phyloP scores from a whole-genome alignment of 768 basidiomycete genomes.

The Auricularia cornea region DNA sequence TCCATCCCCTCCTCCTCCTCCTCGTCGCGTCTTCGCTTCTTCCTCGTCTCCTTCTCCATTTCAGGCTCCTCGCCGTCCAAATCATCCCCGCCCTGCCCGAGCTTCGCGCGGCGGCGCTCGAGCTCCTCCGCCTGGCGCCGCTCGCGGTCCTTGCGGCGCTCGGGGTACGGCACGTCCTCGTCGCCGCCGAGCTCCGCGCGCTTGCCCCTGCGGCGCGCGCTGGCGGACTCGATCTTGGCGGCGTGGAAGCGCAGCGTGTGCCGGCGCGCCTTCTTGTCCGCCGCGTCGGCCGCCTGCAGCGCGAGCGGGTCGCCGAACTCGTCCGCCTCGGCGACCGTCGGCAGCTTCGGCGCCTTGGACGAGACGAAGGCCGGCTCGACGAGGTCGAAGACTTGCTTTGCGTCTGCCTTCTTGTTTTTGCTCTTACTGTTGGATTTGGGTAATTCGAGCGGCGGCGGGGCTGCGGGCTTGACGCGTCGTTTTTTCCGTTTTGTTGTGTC shows the following conservation, averaged over 20 bases:
- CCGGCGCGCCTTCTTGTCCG: constrained; percentile 76
- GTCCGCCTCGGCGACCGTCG: constrained; percentile 16
- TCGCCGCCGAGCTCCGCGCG: constrained; percentile 73
- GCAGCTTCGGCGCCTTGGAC: constrained; percentile 2
- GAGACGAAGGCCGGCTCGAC: constrained; percentile 66
- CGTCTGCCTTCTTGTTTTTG: constrained; percentile 12
- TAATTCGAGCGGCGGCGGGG: background rate
- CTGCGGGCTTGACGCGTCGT: constrained; percentile 15
- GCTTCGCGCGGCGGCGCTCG: constrained; percentile 29
- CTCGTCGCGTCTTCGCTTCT: constrained; percentile 23
- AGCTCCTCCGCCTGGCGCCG: constrained; percentile 46
- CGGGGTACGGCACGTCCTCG: constrained; percentile 88
- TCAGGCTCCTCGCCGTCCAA: constrained; percentile 51
- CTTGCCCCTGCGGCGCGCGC: constrained; percentile 66
- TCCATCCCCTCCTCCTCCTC: constrained; percentile 28
- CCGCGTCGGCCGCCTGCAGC: constrained; percentile 65
- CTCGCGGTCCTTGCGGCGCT: constrained; percentile 58
- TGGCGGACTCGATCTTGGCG: constrained; percentile 77
- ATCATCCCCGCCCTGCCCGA: constrained; percentile 54
- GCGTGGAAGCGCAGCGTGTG: constrained; percentile 90
- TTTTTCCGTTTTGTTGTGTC: constrained; percentile 9
- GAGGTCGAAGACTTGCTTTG: constrained; percentile 52
- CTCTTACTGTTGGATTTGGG: constrained; percentile 10
- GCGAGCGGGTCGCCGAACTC: constrained; percentile 70
- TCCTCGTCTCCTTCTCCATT: constrained; percentile 16